Evolutionary conservation across 2,329 filamentous ascomycete genomes (phyloP).

Genomic region (Pseudomassariella vexata): DNA sequence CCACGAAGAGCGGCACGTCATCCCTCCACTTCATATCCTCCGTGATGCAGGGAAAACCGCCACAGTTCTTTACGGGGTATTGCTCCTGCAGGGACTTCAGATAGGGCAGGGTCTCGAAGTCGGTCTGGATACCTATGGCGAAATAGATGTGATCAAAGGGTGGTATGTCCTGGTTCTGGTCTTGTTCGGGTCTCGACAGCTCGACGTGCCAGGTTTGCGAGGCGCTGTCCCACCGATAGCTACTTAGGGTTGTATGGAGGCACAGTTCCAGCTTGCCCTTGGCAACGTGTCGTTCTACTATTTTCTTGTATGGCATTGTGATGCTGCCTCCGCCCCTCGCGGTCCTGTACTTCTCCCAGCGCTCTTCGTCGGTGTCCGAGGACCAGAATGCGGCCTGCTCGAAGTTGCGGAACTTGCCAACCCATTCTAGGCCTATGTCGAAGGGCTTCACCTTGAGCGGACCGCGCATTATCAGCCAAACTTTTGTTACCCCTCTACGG

Average conservation of each 20-base stretch:
- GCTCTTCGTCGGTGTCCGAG: slow-evolving; percentile 64
- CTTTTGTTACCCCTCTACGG: slow-evolving; percentile 57
- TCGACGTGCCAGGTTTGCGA: slow-evolving; percentile 38
- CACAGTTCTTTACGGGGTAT: slow-evolving; percentile 55
- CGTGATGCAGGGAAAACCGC: slow-evolving; percentile 67
- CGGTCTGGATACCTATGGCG: slow-evolving; percentile 64
- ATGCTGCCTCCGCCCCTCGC: slow-evolving; percentile 74
- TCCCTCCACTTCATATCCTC: slow-evolving; percentile 72
- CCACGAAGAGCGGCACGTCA: slow-evolving; percentile 67
- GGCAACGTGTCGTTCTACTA: slow-evolving; percentile 55
- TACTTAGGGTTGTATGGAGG: slow-evolving; percentile 49
- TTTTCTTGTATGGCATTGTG: slow-evolving; percentile 61
- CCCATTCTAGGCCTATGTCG: slow-evolving; percentile 71
- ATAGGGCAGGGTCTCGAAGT: slow-evolving; percentile 56
- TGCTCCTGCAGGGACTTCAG: slow-evolving; percentile 52
- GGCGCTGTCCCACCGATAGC: slow-evolving; percentile 41
- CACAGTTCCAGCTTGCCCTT: slow-evolving; percentile 47
- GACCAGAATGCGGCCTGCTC: slow-evolving; percentile 74
- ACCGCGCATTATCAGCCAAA: slow-evolving; percentile 65
- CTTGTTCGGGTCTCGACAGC: slow-evolving; percentile 9
- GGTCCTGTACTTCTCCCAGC: slow-evolving; percentile 57
- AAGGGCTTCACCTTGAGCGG: slow-evolving; percentile 64
- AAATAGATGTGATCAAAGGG: slow-evolving; percentile 65
- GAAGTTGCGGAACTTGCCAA: slow-evolving; percentile 75
- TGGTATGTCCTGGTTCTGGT: slow-evolving; percentile 44